Evolutionary conservation across 768 basidiomycete species (phyloP), one percentile per base, ranked within the genome.

Genomic region (Podaxis pistillaris): DNA sequence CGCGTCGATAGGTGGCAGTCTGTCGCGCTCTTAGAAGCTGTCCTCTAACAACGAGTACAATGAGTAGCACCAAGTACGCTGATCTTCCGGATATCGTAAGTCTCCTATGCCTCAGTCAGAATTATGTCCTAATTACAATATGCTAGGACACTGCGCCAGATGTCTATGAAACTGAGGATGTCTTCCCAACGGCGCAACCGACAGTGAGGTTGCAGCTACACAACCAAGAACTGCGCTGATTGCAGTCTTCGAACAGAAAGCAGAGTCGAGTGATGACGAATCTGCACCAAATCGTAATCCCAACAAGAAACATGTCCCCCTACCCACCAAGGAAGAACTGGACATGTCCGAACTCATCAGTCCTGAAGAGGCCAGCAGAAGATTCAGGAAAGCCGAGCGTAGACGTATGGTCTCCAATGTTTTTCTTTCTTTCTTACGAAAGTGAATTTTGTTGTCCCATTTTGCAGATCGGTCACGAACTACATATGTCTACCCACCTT

Each of bases 81-180:
- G 86, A 88, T 70, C 78, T 96, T 2, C 94, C 94, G n/a, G 94
- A 96, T 71, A 96, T 96, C 61, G 94, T 95, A 68, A 60, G 90
- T 81, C 33, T 51, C 33, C 26, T 51, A 63, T 38, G 47, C 8
- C 30, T 19, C n/a, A 7, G 4, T 19, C n/a, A 40, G n/a, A 58
- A 2, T 24, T 53, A 4, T 63, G 58, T 11, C 50, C 61, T 56
- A 26, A 56, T 60, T 9, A 56, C 52, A 36, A 24, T 24, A 30
- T 53, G 9, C 36, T 69, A 96, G 94, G 94, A 95, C 75, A 92
- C 91, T 12, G 93, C 92, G 1, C 93, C 85, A 44, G 94, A 96
- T 73, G 85, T 96, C 49, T 96, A 96, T 70, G 94, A 96, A 72
- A 96, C 94, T 0, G 90, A 92, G 51, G 94, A 96, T 67, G 79